Conservation (phyloP, 75 land plant genomes). For the Pinus tabuliformis region DNA sequence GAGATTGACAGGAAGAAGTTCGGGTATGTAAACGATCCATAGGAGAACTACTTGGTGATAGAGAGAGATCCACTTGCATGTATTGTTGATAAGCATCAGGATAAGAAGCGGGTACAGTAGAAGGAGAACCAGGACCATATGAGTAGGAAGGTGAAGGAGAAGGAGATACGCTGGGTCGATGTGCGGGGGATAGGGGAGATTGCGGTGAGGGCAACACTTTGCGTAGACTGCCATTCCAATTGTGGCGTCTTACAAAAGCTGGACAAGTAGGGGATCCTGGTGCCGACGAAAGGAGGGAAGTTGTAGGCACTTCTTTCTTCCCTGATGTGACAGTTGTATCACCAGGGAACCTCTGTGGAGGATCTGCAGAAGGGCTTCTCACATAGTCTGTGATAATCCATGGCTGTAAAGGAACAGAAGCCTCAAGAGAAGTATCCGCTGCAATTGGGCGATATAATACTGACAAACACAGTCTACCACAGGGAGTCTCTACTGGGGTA, state of each 20-base stretch:
- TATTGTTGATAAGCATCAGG: conserved; percentile 18
- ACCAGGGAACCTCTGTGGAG: conserved; percentile 55
- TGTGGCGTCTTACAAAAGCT: conserved; percentile 56
- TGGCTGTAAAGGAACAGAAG: conserved; percentile 52
- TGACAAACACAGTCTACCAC: conserved; percentile 61
- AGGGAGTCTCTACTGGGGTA: conserved; percentile 68
- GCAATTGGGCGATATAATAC: conserved; percentile 47
- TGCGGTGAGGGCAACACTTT: conserved; percentile 23
- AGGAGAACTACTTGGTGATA: conserved; percentile 5
- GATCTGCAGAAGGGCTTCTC: conserved; percentile 80
- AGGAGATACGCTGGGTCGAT: conserved; percentile 10
- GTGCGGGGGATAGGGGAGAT: conserved; percentile 15
- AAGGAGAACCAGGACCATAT: conserved; percentile 16
- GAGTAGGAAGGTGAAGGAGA: conserved; percentile 39
- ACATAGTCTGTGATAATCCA: conserved; percentile 84
- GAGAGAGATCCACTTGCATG: background rate
- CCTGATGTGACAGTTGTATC: conserved; percentile 16
- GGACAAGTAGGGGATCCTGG: conserved; percentile 32
- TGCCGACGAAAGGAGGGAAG: conserved; percentile 31
- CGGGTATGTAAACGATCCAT: conserved; percentile 13
- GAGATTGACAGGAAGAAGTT: conserved; percentile 9
- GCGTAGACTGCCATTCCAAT: conserved; percentile 61
- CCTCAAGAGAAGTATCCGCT: conserved; percentile 46
- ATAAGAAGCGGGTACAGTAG: conserved; percentile 11
- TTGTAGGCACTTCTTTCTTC: conserved; percentile 32